phyloP scores from a whole-genome alignment of 208 protist genomes.

The Leishmania amazonensis region DNA sequence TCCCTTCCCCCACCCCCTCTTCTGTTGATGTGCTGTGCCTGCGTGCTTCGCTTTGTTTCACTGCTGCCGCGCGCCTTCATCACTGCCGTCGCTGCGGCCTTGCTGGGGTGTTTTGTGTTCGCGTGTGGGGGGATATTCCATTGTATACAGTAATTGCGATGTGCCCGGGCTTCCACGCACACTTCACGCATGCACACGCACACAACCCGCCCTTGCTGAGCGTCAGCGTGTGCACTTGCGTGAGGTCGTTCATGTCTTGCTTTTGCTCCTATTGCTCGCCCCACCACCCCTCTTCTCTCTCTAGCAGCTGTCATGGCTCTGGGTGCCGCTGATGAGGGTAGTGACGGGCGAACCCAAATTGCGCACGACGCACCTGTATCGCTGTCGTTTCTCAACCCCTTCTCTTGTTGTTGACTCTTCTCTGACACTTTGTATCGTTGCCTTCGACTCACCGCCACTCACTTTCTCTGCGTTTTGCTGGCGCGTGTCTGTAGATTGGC shows the following conservation, averaged over 20 bases:
- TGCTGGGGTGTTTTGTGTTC: neutral
- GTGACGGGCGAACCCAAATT: neutral
- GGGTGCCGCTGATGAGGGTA: neutral
- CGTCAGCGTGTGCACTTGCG: neutral
- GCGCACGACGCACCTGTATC: neutral
- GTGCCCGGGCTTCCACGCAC: neutral
- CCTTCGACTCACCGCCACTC: neutral
- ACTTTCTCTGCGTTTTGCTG: neutral
- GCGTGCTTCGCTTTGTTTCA: constrained; percentile 5
- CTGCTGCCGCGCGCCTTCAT: neutral
- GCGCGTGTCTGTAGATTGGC: neutral
- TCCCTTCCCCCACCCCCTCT: too few species aligned
- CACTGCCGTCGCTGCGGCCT: neutral
- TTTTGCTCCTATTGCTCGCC: neutral
- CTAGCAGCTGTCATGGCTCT: neutral
- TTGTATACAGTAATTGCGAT: neutral
- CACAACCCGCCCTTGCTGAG: neutral
- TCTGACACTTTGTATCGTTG: neutral
- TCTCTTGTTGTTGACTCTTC: neutral
- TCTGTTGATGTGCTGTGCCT: neutral
- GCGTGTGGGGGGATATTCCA: neutral
- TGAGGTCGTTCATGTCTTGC: neutral
- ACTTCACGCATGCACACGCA: neutral
- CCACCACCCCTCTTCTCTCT: neutral
- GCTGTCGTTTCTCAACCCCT: neutral